Conservation (phyloP, 306 rosid genomes). For the Cucumis sativus region DNA sequence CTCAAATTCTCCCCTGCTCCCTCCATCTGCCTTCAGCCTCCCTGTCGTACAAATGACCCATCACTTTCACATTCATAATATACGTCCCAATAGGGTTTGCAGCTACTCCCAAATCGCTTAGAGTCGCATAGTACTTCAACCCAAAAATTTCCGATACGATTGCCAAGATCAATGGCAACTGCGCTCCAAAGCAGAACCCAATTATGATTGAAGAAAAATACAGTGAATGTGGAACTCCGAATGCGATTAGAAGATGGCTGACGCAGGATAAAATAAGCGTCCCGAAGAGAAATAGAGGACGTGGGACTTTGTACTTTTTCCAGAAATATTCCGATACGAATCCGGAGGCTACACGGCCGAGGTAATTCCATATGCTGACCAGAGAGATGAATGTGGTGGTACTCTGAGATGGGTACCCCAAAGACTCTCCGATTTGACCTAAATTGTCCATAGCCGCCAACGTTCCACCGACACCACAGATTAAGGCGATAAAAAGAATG, state of each 20-base stretch:
- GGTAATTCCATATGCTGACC: constrained; percentile 65
- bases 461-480: constrained; percentile 44
- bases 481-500: constrained; percentile 27
- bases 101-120: constrained; percentile 33
- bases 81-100: constrained; percentile 51
- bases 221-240: constrained; percentile 38
- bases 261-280: constrained; percentile 37
- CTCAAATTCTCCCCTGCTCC: constrained; percentile 32
- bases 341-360: constrained; percentile 39
- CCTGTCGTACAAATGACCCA: constrained; percentile 43
- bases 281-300: constrained; percentile 38
- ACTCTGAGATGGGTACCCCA: constrained; percentile 37
- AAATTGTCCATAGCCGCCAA: constrained; percentile 53
- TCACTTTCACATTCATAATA: constrained; percentile 41
- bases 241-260: constrained; percentile 53
- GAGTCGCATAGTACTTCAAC: constrained; percentile 54
- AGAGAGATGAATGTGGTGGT: constrained; percentile 51
- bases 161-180: constrained; percentile 53
- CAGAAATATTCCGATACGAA: constrained; percentile 43
- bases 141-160: constrained; percentile 67
- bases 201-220: constrained; percentile 42
- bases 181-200: constrained; percentile 60
- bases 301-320: constrained; percentile 43
- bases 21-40: constrained; percentile 36
- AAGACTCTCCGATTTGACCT: constrained; percentile 52